Evolutionary conservation across 441 rosid species (phyloP), one percentile per base, ranked within the genome.

Genomic region (Manihot esculenta): DNA sequence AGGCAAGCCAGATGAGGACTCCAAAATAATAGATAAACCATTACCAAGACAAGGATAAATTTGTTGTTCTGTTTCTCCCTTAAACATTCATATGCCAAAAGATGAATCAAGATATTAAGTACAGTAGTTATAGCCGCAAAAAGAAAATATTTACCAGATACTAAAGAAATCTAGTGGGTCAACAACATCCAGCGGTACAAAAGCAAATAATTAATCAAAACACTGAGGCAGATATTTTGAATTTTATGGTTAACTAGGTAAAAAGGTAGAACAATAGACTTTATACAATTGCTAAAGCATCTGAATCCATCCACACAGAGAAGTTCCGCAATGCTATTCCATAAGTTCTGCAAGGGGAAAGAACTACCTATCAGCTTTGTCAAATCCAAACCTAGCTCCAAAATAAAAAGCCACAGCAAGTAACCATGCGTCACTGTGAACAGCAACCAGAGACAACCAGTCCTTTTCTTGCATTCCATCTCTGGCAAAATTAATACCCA

Each of bases 391-490:
- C 73, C 93, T 74, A 55, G 93, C 79, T 42, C 89, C 93, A 74
- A 88, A 88, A 83, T 85, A 88, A 72, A 86, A 88, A 33, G 93
- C 87, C 65, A 86, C 91, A n/a, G 91, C 75, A 62, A 88, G 84
- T 74, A 88, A 79, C 93, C 93, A 88, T 10, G 91, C 86, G 76
- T 88, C 93, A 64, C 93, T 85, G 55, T 88, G 89, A 56, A 85
- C 86, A 60, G 89, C 87, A 68, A 85, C 89, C 62, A 85, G 71
- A 64, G 87, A 81, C 71, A 88, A 59, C 93, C 93, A 88, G 76
- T 88, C 91, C 73, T 86, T 88, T 57, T 86, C 91, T 68, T 85
- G 88, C 93, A 86, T 86, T 63, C 93, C 93, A 77, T 88, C 93
- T 71, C 93, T 85, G 13, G 91, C 93, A 71, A 88, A 88, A 78